Evolutionary conservation across 805 yeast genomes (phyloP).

Genomic region (Starmerella vaccinii): DNA sequence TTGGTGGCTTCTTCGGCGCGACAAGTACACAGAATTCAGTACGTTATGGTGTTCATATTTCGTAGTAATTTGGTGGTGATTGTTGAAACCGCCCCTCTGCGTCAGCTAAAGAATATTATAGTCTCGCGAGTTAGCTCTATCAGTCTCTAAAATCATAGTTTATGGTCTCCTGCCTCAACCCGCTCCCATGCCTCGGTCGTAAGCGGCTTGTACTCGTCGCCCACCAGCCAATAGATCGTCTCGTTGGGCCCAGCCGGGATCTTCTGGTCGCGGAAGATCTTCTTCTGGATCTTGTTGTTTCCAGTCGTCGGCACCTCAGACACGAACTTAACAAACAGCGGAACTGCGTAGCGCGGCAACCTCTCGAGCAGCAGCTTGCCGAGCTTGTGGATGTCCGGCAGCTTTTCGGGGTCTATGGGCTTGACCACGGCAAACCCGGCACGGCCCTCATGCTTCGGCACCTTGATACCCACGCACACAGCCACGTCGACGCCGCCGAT

Average conservation of each 20-base stretch:
- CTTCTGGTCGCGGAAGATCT: conserved; percentile 33
- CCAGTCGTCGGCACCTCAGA: conserved; percentile 54
- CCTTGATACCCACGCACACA: conserved; percentile 77
- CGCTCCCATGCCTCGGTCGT: conserved; percentile 47
- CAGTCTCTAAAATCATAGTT: conserved; percentile 23
- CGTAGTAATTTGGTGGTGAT: too few relatives aligned
- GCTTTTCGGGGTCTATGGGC: conserved; percentile 33
- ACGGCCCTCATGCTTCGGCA: conserved; percentile 85
- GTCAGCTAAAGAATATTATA: neutral
- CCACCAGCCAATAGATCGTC: conserved; percentile 59
- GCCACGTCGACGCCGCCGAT: conserved; percentile 41
- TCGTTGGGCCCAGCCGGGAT: conserved; percentile 36
- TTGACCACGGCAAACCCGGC: conserved; percentile 83
- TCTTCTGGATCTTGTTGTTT: conserved; percentile 82
- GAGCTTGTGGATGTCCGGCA: conserved; percentile 35
- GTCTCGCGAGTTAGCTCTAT: neutral
- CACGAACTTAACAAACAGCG: conserved; percentile 66
- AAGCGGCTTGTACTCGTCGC: conserved; percentile 45
- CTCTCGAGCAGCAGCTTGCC: conserved; percentile 33
- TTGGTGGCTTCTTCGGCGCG: too few relatives aligned
- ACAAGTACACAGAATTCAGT: too few relatives aligned
- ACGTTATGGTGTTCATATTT: too few relatives aligned
- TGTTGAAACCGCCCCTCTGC: too few relatives aligned
- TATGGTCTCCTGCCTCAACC: conserved; percentile 27
- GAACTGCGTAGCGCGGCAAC: conserved; percentile 78